These are phyloP conservation scores for Scleroderma bovista DNA, from an alignment of 768 basidiomycete species.

Conservation along the genomic window DNA sequence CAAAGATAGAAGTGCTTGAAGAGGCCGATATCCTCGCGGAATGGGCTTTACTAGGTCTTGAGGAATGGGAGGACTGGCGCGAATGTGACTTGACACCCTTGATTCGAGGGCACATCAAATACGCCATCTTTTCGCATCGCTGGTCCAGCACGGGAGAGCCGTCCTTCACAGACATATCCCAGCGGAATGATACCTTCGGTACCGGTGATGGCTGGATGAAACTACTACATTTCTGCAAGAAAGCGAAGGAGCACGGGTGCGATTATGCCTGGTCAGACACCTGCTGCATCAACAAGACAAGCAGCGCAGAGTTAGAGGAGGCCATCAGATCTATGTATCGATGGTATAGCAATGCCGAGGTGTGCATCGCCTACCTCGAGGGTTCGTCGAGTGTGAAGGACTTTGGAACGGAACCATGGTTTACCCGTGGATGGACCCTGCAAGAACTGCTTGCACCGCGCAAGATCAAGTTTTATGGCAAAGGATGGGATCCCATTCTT, in stretches of 20 bases:
- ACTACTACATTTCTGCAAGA: not conserved
- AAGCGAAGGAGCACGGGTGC: conserved; percentile 2
- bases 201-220: not conserved
- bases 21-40: not conserved
- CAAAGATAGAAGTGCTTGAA: not conserved
- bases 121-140: conserved; percentile 4
- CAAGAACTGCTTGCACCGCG: not conserved
- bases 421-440: conserved; percentile 1
- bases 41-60: not conserved
- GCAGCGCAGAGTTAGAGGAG: conserved; percentile 4
- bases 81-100: not conserved
- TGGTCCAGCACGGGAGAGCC: conserved; percentile 4
- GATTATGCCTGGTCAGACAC: conserved; percentile 4
- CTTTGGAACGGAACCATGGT: not conserved
- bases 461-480: not conserved
- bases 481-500: not conserved
- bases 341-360: not conserved
- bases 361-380: conserved; percentile 2
- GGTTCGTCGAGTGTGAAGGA: not conserved
- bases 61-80: not conserved
- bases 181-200: not conserved
- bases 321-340: conserved; percentile 2
- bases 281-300: conserved; percentile 11
- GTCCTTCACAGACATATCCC: not conserved
- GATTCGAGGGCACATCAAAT: not conserved